Conservation (phyloP, 2,329 filamentous ascomycete genomes). For the Elsinoe fawcettii region DNA sequence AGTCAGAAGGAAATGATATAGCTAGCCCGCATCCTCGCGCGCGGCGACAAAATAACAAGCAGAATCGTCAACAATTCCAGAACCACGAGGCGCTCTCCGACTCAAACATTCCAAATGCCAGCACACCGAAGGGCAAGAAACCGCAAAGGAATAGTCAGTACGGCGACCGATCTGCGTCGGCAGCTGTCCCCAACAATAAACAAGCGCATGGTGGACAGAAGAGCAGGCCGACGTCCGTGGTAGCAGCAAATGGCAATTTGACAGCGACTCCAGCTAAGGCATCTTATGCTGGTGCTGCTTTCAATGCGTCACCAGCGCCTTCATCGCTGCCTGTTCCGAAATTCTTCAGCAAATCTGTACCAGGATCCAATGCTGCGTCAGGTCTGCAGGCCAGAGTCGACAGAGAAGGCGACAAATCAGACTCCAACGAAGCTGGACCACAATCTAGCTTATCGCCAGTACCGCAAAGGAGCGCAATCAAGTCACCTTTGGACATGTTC, state of each 20-base stretch:
- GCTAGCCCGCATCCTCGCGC: constrained; percentile 7
- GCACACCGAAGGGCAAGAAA: constrained; percentile 18
- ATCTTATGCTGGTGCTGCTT: constrained; percentile 86
- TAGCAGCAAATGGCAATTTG: constrained; percentile 33
- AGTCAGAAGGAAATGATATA: constrained; percentile 13
- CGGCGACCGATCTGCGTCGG: constrained; percentile 16
- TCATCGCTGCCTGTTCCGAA: constrained; percentile 85
- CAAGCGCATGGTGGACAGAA: constrained; percentile 20
- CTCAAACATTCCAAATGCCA: constrained; percentile 16
- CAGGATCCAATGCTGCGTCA: constrained; percentile 50
- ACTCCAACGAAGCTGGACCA: constrained; percentile 25
- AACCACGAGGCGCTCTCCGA: constrained; percentile 17
- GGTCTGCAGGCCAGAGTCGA: constrained; percentile 38
- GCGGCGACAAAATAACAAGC: constrained; percentile 6
- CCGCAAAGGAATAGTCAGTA: constrained; percentile 15
- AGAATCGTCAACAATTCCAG: constrained; percentile 2
- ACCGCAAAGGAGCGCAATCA: constrained; percentile 37
- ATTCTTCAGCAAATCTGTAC: constrained; percentile 70
- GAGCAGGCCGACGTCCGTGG: constrained; percentile 35
- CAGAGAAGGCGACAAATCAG: constrained; percentile 32
- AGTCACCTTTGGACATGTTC: constrained; percentile 81
- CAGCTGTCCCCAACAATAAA: constrained; percentile 1
- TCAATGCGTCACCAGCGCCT: constrained; percentile 88
- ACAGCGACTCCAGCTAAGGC: constrained; percentile 38
- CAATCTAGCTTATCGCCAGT: constrained; percentile 13